phyloP scores from a whole-genome alignment of 192 early-diverging fungal genomes.

The Linnemannia hyalina region DNA sequence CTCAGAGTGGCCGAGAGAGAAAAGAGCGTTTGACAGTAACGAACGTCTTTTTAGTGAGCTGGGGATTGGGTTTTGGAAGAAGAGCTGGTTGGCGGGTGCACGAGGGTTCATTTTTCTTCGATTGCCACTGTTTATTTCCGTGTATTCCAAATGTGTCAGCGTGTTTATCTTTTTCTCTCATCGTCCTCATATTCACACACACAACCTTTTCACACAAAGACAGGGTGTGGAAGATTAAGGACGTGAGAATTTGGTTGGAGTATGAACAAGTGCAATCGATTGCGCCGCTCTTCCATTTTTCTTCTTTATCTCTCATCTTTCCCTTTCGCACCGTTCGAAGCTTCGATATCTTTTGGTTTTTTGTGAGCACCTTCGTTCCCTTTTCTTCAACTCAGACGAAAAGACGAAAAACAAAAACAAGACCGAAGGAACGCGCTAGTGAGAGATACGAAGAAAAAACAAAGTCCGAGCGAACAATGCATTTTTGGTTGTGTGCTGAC shows the following conservation, averaged over 20 bases:
- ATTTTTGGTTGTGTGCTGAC: not conserved
- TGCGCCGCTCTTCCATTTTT: not conserved
- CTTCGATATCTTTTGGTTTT: not conserved
- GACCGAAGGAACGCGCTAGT: not conserved
- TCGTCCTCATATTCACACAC: too few relatives aligned
- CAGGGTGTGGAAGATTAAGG: not conserved
- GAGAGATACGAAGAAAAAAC: not conserved
- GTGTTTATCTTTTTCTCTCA: not conserved
- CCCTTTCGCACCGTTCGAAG: not conserved
- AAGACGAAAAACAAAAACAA: not conserved
- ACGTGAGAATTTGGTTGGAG: not conserved
- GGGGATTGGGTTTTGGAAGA: too few relatives aligned
- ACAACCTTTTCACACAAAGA: not conserved
- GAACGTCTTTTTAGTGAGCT: too few relatives aligned
- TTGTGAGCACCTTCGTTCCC: not conserved
- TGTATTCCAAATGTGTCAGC: slow-evolving; percentile 3
- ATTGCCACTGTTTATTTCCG: not conserved
- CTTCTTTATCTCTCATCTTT: not conserved
- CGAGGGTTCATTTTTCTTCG: not conserved
- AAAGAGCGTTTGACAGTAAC: too few relatives aligned
- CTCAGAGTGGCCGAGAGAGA: too few relatives aligned
- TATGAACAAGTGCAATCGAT: not conserved
- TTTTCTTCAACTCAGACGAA: not conserved
- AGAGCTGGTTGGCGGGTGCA: not conserved
- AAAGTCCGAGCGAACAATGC: not conserved